phyloP scores from a whole-genome alignment of 2,329 filamentous ascomycete species.

The Penicillium vulpinum region DNA sequence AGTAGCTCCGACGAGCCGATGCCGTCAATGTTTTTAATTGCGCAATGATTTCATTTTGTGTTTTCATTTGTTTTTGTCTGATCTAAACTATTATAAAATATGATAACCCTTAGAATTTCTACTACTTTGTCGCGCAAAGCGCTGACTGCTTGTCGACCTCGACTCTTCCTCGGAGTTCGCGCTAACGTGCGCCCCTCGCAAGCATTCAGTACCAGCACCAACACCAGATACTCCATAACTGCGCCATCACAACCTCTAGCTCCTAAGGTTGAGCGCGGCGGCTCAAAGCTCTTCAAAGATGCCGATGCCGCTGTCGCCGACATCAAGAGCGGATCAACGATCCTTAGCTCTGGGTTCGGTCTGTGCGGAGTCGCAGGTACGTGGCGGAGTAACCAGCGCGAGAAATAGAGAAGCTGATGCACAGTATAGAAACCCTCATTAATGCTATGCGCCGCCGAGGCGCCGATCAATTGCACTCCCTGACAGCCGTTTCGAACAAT shows the following conservation, averaged over 20 bases:
- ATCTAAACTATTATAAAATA: conserved; percentile 6
- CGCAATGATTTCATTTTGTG: neutral
- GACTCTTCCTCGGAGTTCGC: conserved; percentile 22
- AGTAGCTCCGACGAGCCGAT: conserved; percentile 12
- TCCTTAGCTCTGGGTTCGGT: conserved; percentile 79
- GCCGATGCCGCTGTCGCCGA: conserved; percentile 71
- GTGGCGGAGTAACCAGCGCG: conserved; percentile 14
- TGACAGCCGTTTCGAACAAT: conserved; percentile 80
- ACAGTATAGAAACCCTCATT: conserved; percentile 66
- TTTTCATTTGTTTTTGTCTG: neutral
- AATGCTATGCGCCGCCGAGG: conserved; percentile 63
- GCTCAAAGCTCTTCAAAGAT: conserved; percentile 41
- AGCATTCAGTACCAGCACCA: neutral
- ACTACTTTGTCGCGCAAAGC: conserved; percentile 28
- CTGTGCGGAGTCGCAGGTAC: conserved; percentile 72
- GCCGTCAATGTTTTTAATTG: conserved; percentile 10
- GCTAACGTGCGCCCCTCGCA: conserved; percentile 13
- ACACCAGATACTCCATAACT: conserved; percentile 24
- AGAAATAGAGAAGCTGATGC: neutral
- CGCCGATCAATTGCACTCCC: conserved; percentile 54
- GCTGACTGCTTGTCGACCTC: conserved; percentile 23
- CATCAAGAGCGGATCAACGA: conserved; percentile 66
- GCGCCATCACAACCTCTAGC: conserved; percentile 20
- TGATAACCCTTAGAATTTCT: conserved; percentile 30
- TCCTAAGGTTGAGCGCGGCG: conserved; percentile 32